These are phyloP conservation scores for Hypseocharis bilobata DNA, from an alignment of 441 rosid genomes.

Conservation along the genomic window DNA sequence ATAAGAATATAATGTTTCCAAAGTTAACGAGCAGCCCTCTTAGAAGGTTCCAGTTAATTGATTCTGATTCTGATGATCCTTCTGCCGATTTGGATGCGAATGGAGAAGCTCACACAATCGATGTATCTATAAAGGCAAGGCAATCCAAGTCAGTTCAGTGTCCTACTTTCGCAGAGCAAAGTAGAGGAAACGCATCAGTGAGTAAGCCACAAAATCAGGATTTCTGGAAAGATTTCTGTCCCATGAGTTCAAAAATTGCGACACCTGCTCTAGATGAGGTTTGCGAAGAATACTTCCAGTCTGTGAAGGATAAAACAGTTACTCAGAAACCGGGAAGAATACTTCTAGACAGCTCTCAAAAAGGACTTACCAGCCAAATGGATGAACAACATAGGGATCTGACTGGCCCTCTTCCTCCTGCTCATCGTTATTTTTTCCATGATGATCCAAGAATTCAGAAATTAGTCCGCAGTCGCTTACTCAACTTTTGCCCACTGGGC, in stretches of 20 bases:
- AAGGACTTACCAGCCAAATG: constrained; percentile 18
- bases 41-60: constrained; percentile 67
- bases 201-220: constrained; percentile 31
- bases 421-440: constrained; percentile 68
- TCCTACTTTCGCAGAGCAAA: constrained; percentile 23
- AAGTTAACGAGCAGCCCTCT: constrained; percentile 61
- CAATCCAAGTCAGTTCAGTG: constrained; percentile 1
- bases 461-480: constrained; percentile 51
- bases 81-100: constrained; percentile 21
- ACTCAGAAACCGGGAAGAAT: constrained; percentile 26
- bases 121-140: constrained; percentile 23
- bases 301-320: constrained; percentile 33
- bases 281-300: constrained; percentile 62
- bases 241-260: constrained; percentile 32
- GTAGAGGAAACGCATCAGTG: constrained; percentile 23
- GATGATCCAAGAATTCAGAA: constrained; percentile 54
- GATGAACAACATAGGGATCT: constrained; percentile 29
- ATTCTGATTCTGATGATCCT: constrained; percentile 60
- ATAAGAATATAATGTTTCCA: constrained; percentile 36
- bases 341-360: constrained; percentile 14
- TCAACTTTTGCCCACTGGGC: constrained; percentile 57
- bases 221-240: constrained; percentile 62
- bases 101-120: constrained; percentile 24
- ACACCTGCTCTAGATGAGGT: constrained; percentile 79
- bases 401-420: constrained; percentile 46